Conservation (phyloP, 192 early-diverging fungal genomes). For the Bifiguratus adelaidae region DNA sequence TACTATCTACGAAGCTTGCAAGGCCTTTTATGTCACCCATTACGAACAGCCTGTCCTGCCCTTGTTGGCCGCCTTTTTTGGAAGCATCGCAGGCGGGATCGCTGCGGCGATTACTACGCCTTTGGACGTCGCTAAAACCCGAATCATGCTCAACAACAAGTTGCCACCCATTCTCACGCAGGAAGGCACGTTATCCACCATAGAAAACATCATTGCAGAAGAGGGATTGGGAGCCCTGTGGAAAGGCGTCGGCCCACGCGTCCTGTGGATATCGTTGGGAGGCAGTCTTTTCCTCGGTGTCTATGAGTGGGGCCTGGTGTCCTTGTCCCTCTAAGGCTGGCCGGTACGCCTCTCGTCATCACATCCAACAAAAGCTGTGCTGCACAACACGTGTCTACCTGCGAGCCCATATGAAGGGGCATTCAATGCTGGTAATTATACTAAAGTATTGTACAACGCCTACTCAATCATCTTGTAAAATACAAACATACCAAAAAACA, state of each 20-base stretch:
- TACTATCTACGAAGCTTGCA: conserved; percentile 86
- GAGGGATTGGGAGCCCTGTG: conserved; percentile 73
- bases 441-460: too few species aligned
- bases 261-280: conserved; percentile 90
- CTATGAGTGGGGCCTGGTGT: conserved; percentile 90
- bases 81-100: conserved; percentile 80
- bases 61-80: conserved; percentile 78
- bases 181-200: conserved; percentile 59
- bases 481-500: too few species aligned
- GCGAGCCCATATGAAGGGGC: too few species aligned
- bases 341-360: too few species aligned
- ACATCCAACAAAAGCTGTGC: too few species aligned
- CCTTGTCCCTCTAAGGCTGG: too few species aligned
- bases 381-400: too few species aligned
- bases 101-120: conserved; percentile 90
- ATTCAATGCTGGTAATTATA: too few species aligned
- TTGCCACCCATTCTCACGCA: conserved; percentile 7
- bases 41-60: conserved; percentile 43
- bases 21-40: conserved; percentile 35
- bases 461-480: too few species aligned
- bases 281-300: conserved; percentile 92
- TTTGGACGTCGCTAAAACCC: conserved; percentile 91
- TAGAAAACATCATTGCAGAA: conserved; percentile 62
- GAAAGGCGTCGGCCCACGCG: conserved; percentile 81
- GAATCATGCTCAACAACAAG: conserved; percentile 83